phyloP scores from a whole-genome alignment of 352 stramenopile species.

The Phytophthora boehmeriae region DNA sequence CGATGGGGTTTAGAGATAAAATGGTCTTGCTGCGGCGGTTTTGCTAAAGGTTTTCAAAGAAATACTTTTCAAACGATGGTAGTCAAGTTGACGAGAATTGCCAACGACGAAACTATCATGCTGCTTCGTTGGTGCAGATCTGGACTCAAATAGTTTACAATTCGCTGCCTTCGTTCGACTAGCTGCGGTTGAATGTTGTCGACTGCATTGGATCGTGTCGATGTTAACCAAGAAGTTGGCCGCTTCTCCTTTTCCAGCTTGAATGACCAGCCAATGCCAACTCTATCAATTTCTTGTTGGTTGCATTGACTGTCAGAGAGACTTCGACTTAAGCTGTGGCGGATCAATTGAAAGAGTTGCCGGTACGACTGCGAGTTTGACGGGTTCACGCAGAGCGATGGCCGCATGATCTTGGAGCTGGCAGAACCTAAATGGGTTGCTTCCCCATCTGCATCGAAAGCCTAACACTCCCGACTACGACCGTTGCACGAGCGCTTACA shows the following conservation, averaged over 20 bases:
- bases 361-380: slow-evolving; percentile 22
- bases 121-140: slow-evolving; percentile 11
- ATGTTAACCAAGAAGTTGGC: slow-evolving; percentile 26
- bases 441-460: slow-evolving; percentile 7
- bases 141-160: background rate
- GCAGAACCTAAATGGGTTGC: slow-evolving; percentile 3
- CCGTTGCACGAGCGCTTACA: slow-evolving; percentile 2
- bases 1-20: background rate
- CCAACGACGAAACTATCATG: background rate
- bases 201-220: slow-evolving; percentile 16
- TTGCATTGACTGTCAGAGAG: slow-evolving; percentile 7
- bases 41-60: background rate
- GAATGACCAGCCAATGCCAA: no score
- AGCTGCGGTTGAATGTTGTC: background rate
- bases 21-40: background rate
- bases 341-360: slow-evolving; percentile 23
- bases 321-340: slow-evolving; percentile 28
- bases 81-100: background rate
- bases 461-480: background rate
- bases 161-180: slow-evolving; percentile 12
- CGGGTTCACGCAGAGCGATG: slow-evolving; percentile 20
- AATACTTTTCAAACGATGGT: background rate
- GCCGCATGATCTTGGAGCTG: slow-evolving; percentile 16
- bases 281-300: no score
- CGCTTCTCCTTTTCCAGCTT: no score